A percentile compares a stretch with the other conserved stretches of the same genome.
phyloP scores from a whole-genome alignment of 2,329 filamentous ascomycete genomes.

The Delphinella strobiligena region DNA sequence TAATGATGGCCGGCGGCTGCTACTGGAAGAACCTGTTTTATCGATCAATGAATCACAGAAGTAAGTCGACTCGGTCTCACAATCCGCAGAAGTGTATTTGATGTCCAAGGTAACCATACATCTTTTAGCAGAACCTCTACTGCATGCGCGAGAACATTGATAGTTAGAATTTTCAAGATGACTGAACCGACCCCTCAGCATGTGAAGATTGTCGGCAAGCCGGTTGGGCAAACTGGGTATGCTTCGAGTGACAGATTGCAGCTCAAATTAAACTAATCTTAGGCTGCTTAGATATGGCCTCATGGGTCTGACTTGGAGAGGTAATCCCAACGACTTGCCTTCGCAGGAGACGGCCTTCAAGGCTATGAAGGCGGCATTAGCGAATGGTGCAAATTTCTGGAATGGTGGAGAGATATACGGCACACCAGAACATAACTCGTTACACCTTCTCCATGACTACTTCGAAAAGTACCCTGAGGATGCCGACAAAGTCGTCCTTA shows the following conservation, averaged over 20 bases:
- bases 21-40: too few species aligned
- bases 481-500: constrained; percentile 48
- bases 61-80: too few species aligned
- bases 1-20: too few species aligned
- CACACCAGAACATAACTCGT: constrained; percentile 42
- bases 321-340: not conserved
- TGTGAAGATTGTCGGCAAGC: not conserved
- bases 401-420: constrained; percentile 47
- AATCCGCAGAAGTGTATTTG: too few species aligned
- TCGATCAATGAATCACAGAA: too few species aligned
- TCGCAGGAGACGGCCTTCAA: not conserved
- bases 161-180: too few species aligned
- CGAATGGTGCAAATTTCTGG: constrained; percentile 27
- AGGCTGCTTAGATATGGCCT: not conserved
- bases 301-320: not conserved
- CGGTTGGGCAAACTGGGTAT: not conserved
- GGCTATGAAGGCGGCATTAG: constrained; percentile 27
- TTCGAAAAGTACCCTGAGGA: constrained; percentile 53
- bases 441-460: constrained; percentile 49
- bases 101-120: too few species aligned
- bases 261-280: too few species aligned
- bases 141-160: too few species aligned
- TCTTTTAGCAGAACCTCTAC: too few species aligned
- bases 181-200: too few species aligned
- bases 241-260: too few species aligned